Evolutionary conservation across 2,329 filamentous ascomycete species (phyloP), one percentile per base, ranked within the genome.

Genomic region (Microcyclosporella mali): DNA sequence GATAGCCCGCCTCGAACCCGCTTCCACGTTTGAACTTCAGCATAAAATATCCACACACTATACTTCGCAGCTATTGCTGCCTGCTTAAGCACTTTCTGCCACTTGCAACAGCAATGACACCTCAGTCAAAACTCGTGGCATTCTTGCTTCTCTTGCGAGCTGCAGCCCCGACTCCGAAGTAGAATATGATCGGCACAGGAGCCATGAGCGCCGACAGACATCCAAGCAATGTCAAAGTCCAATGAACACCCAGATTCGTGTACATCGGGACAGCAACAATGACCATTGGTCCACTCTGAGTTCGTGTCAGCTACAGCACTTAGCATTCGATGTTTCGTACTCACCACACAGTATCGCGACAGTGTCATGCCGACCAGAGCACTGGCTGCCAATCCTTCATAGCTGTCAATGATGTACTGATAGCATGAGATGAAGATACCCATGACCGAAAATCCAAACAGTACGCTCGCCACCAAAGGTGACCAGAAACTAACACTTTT

Each of bases 321-420:
- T 9, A 25, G 4, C 21, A 4, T 25, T 25, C 21, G 21, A 4
- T 6, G 9, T 6, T 25, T 9, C 9, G 21, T 25, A 25, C 21
- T 25, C 21, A 31, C 37, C n/a, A 44, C 31, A 2, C 67, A 43
- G 37, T 69, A 69, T 12, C 67, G 46, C 10, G 66, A 60, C 15
- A 68, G 42, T 12, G 66, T 65, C 8, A 66, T 57, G 9, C 57
- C 62, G 0, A 67, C 68, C 15, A 75, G 57, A 0, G 71, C 73
- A 3, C 63, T 68, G 1, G 72, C 74, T 0, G 74, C 68, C 47
- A 74, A 75, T 9, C 66, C 65, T 31, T 72, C 71, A 49, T 79
- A 80, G 9, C 66, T 66, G 50, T 79, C 75, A 40, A 79, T 78
- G 33, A 79, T 71, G 52, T 79, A 80, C 63, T 74, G 70, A 41